Conservation (phyloP, 2,329 filamentous ascomycete genomes). For the Pseudogymnoascus sp. region DNA sequence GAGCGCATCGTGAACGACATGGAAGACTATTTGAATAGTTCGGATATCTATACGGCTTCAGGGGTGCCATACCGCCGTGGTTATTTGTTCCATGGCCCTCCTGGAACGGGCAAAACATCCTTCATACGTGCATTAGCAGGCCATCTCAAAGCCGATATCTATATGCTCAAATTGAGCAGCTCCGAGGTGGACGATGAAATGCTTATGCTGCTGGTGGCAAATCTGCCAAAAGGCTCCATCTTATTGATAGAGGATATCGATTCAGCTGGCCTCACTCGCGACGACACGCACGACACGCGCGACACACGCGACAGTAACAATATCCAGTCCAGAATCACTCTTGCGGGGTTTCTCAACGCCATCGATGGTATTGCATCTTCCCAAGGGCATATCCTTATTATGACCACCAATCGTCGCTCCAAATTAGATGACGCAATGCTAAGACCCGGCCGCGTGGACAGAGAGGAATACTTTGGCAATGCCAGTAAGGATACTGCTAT, state of each 20-base stretch:
- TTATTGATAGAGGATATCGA: conserved; percentile 65
- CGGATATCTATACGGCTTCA: conserved; percentile 65
- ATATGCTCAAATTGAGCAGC: conserved; percentile 54
- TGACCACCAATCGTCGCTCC: conserved; percentile 74
- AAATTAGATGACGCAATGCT: conserved; percentile 66
- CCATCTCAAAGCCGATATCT: conserved; percentile 59
- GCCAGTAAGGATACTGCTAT: conserved; percentile 31
- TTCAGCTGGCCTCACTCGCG: conserved; percentile 50
- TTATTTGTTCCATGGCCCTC: conserved; percentile 70
- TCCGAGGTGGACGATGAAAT: conserved; percentile 55
- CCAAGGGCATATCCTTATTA: conserved; percentile 71
- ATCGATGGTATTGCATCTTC: conserved; percentile 76
- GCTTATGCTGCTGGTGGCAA: conserved; percentile 50
- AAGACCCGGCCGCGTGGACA: conserved; percentile 64
- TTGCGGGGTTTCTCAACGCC: conserved; percentile 73
- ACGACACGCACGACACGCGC: conserved; percentile 17
- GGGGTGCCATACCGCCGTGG: conserved; percentile 71
- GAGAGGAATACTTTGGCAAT: conserved; percentile 57
- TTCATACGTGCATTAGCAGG: conserved; percentile 59
- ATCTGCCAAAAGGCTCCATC: conserved; percentile 54
- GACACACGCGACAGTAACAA: too few relatives aligned
- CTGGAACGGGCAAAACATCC: conserved; percentile 66
- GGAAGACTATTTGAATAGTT: conserved; percentile 68
- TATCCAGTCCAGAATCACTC: conserved; percentile 44
- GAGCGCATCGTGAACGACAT: conserved; percentile 60